Percentiles rank a stretch among this genome's conserved stretches.
phyloP scores from a whole-genome alignment of 164 flowering plant species.

The Euptelea pleiosperma region DNA sequence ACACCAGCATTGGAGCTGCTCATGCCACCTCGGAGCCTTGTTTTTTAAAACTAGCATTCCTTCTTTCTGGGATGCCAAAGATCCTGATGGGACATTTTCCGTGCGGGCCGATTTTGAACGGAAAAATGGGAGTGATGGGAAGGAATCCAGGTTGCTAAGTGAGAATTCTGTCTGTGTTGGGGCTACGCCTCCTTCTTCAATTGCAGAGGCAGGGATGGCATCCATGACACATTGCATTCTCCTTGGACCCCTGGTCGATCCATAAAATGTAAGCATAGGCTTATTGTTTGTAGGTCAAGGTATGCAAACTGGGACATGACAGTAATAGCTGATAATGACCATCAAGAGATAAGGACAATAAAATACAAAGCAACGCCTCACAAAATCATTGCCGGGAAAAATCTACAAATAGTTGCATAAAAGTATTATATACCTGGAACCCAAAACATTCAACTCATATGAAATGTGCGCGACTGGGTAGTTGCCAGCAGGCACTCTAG shows the following conservation, averaged over 20 bases:
- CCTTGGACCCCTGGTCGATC: conserved; percentile 67
- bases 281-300: neutral
- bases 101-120: conserved; percentile 45
- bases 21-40: conserved; percentile 87
- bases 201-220: conserved; percentile 52
- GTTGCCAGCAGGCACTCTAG: conserved; percentile 63
- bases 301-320: neutral
- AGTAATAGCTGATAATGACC: neutral
- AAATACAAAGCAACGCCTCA: too few relatives aligned
- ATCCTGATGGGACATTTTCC: conserved; percentile 35
- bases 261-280: neutral
- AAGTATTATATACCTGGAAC: conserved; percentile 49
- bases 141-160: conserved; percentile 32
- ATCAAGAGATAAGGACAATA: too few relatives aligned
- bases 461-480: conserved; percentile 62
- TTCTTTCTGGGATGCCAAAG: conserved; percentile 38
- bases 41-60: conserved; percentile 50
- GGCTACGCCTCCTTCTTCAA: conserved; percentile 58
- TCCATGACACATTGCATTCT: conserved; percentile 67
- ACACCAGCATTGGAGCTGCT: conserved; percentile 86
- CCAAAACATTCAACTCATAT: conserved; percentile 73
- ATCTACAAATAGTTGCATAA: neutral
- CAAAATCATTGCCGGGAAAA: neutral
- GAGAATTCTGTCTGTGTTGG: conserved; percentile 67
- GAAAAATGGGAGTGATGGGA: conserved; percentile 49